Base-by-base conservation (phyloP, 176 grass and related monocot species). In the Phyllostachys edulis region DNA sequence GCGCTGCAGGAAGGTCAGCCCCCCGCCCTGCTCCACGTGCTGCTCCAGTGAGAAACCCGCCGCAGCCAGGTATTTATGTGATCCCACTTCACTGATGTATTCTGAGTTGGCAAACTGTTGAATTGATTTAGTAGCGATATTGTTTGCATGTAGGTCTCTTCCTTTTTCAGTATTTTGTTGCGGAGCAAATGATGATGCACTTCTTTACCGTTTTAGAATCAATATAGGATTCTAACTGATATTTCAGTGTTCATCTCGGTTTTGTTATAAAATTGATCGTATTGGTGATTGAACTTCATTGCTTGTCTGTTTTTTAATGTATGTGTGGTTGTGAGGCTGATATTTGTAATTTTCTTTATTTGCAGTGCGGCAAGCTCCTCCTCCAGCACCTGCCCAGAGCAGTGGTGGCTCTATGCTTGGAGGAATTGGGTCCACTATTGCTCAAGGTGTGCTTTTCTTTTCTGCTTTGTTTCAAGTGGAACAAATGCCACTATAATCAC, bases 401-500 rank as follows among this genome's bases (percentile, higher is more conserved):
- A 61, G 81, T 62, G 90, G 94, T 85, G 92, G 95, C 39, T 94
- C 92, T 55, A 72, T 97, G 0, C 67, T 97, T 14, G 82, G 92
- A 29, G 86, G 92, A 59, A 91, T 97, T 44, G 92, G 95, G 40
- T 94, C 95, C 23, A 97, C 95, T 5, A 97, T 97, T 78, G 95
- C 92, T 84, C 90, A 94, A 90, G 95, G 94, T 97, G 38, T 36
- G 16, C 34, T 27, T 74, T 5, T 71, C 66, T 14, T 71, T 65
- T 14, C 18, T 7, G 14, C 12, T 39, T 79, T 75, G 7, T 23
- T 75, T 67, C 7, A 24, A 70, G 13, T 36, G 11, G 0, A 36
- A 59, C 20, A 45, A 29, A n/a, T 5, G n/a, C 9, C 1, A 8
- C 0, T 38, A 15, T 65, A 24, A 16, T 34, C 16, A 9, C 64